These are phyloP conservation scores for Colletotrichum falcatum DNA, from an alignment of 2,329 filamentous ascomycete species.

Conservation along the genomic window DNA sequence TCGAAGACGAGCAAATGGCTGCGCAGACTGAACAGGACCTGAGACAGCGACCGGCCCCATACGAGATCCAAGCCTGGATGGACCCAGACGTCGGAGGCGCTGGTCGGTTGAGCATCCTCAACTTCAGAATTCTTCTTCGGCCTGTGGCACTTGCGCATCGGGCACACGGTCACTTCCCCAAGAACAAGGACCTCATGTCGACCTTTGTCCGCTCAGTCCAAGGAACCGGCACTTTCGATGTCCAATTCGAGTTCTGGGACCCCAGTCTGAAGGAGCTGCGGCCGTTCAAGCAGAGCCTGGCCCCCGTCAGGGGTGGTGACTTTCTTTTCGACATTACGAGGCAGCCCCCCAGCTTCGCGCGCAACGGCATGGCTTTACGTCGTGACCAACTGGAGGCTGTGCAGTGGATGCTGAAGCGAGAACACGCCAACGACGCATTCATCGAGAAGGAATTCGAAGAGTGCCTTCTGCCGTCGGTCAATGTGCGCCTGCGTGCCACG, in stretches of 20 bases:
- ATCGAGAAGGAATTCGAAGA: slow-evolving; percentile 55
- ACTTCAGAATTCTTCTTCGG: slow-evolving; percentile 40
- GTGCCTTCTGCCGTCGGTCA: slow-evolving; percentile 48
- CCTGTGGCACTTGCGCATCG: slow-evolving; percentile 40
- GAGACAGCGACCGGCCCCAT: neutral
- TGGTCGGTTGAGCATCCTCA: neutral
- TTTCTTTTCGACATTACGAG: neutral
- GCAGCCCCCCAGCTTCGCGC: slow-evolving; percentile 40
- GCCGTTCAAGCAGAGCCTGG: slow-evolving; percentile 48
- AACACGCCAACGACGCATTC: slow-evolving; percentile 46
- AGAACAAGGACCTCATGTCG: slow-evolving; percentile 4
- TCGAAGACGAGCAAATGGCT: slow-evolving; percentile 19
- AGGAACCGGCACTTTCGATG: slow-evolving; percentile 13
- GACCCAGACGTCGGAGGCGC: neutral
- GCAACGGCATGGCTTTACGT: slow-evolving; percentile 36
- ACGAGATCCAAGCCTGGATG: slow-evolving; percentile 12
- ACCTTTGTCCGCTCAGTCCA: slow-evolving; percentile 1
- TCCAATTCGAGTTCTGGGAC: slow-evolving; percentile 17
- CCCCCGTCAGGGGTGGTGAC: slow-evolving; percentile 21
- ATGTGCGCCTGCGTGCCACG: slow-evolving; percentile 50
- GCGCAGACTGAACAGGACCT: neutral
- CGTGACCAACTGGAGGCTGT: slow-evolving; percentile 44
- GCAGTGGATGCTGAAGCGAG: slow-evolving; percentile 45
- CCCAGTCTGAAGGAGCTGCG: slow-evolving; percentile 36
- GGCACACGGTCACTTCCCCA: slow-evolving; percentile 39